Evolutionary conservation across 768 basidiomycete species (phyloP), one percentile per base, ranked within the genome.

Genomic region (Lepiota brunneoincarnata): DNA sequence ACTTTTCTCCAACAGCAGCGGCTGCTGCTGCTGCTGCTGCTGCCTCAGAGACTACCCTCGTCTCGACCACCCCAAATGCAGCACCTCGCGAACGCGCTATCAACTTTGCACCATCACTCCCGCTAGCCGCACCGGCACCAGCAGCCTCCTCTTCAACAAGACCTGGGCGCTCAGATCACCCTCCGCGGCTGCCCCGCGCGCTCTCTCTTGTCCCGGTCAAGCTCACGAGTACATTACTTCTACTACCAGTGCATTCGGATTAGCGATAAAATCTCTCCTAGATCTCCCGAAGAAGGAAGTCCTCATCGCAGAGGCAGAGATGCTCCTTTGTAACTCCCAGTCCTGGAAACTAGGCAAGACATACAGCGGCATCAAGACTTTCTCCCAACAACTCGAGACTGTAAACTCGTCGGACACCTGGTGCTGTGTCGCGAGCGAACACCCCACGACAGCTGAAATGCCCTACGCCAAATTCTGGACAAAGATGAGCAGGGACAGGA

Each of bases 381-480:
- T 63, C 63, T 63, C 23, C 62, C 71, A 15, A 65, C 57, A 18
- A 72, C 75, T 50, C 70, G 72, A 43, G 28, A 41, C 40, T n/a
- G 35, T 42, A 18, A 73, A 76, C 34, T 61, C 24, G n/a, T 14
- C 24, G 12, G 50, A 51, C 10, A 40, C 70, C 11, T 86, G 84
- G 82, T 71, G 78, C 58, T 76, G 75, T 64, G 68, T 80, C 26
- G 66, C 81, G 49, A 79, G 76, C 58, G 70, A 73, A 59, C 76
- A 83, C 59, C 63, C 69, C 12, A 63, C 26, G 4, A 31, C 68
- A 17, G 67, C 77, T 21, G 82, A 84, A 39, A 73, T 76, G 14
- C 76, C 78, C 7, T 86, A 86, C 63, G 79, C 79, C 48, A 75
- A 76, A 51, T 72, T 86, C 61, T 86, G 85, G 84, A 68, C 68